Evolutionary conservation across 306 rosid genomes (phyloP), one percentile per base, ranked within the genome.

Genomic region (Dalbergia oliveri): DNA sequence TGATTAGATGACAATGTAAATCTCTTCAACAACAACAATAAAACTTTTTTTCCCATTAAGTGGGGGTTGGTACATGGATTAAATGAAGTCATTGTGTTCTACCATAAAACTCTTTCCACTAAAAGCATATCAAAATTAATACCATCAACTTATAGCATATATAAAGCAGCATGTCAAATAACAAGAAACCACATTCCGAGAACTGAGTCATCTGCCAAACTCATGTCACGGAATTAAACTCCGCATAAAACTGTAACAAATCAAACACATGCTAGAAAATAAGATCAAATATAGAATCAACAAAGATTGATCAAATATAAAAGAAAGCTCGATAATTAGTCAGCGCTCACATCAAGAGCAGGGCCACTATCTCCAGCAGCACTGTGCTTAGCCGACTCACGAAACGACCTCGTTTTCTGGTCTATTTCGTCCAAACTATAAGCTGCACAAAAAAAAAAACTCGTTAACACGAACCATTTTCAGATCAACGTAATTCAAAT

Each of bases 351-450:
- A 9, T 86, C 97, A 13, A 91, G 56, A 47, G 89, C 53, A 12
- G 98, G 67, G 0, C 86, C 91, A 66, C 89, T 90, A 37, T 90
- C 97, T 12, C 73, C 34, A 0, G 75, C 31, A 35, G 75, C 33
- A 35, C 76, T 70, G 57, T 83, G 59, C 81, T 79, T 86, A 1
- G 57, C 78, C 15, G 88, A 78, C 5, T 83, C 87, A 18, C 92
- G 98, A 3, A 96, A 54, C 11, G 87, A 82, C 88, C 34, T 91
- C 0, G 97, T 87, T 88, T 87, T 91, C 62, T 87, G 81, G 15
- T 91, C 97, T 11, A 96, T 76, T 79, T 91, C 97, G 3, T 90
- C 87, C 63, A 69, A 58, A 61, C 79, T 80, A 85, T 96, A 93
- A 18, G 92, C 99, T 96, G 87, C 80, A 67, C 21, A 26, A 26